Percentiles rank a stretch among this genome's conserved stretches.
Evolutionary conservation across 2,329 filamentous ascomycete species (phyloP).

Genomic region (Diplodia seriata): DNA sequence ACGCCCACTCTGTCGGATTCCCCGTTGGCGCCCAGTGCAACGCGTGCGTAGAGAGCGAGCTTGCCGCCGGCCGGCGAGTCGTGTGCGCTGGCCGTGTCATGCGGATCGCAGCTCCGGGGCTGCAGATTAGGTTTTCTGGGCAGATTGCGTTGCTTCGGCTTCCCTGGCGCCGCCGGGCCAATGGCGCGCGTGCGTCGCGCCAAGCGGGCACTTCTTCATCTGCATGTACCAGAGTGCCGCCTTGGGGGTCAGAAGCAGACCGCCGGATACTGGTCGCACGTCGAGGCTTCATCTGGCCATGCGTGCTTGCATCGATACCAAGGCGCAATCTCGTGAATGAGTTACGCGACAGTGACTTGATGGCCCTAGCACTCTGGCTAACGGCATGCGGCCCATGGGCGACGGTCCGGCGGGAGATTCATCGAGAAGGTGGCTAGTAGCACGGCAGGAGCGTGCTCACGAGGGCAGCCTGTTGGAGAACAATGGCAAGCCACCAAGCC

Average conservation of each 20-base stretch:
- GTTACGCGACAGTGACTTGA: constrained; percentile 3
- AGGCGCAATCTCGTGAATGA: background rate
- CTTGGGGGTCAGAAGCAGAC: constrained; percentile 18
- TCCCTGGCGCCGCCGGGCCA: constrained; percentile 5
- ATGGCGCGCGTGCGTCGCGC: constrained; percentile 11
- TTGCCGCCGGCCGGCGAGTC: constrained; percentile 6
- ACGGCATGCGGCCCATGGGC: background rate
- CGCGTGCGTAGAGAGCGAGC: background rate
- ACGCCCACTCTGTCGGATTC: constrained; percentile 16
- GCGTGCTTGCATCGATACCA: background rate
- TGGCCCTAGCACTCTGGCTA: background rate
- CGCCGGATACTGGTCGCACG: constrained; percentile 1
- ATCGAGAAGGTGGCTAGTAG: background rate
- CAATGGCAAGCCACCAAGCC: constrained; percentile 14
- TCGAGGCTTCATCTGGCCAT: background rate
- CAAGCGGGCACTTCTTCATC: constrained; percentile 20
- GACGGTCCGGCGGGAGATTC: constrained; percentile 11
- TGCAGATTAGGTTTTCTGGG: constrained; percentile 19
- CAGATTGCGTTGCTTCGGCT: constrained; percentile 2
- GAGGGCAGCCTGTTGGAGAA: background rate
- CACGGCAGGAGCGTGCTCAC: constrained; percentile 12
- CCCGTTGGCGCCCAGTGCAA: background rate
- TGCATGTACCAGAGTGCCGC: constrained; percentile 3
- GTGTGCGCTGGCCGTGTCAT: constrained; percentile 22
- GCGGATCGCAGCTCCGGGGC: constrained; percentile 13